Base-by-base conservation (phyloP, 176 grass and related monocot species). In the Alloteropsis semialata region DNA sequence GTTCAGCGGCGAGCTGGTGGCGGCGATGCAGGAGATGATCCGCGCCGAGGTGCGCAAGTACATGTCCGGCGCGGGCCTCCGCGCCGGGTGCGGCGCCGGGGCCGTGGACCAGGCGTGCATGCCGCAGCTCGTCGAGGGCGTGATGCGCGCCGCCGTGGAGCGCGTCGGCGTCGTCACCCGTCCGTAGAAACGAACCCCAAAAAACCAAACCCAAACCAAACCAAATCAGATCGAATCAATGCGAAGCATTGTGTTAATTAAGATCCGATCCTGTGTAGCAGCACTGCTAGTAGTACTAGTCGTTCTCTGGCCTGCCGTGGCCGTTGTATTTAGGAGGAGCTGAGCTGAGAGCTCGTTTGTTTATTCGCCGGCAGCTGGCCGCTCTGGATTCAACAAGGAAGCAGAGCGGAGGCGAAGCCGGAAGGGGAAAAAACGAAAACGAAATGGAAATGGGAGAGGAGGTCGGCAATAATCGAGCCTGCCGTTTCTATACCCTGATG, bases 21-120 rank as follows among this genome's bases (percentile, higher is more conserved):
- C 85, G 62, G 81, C 86, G 78, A 91, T 97, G 91, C 87, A 91
- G 67, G 91, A 97, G 84, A 94, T 97, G 94, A 94, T 97, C 51
- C 91, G 94, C 10, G 69, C 66, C 29, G 96, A 98, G 81, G 96
- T 98, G 61, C 75, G 88, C 75, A 90, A 67, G 79, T 98, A 98
- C 91, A 95, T 98, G 90, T 80, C 82, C 41, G 86, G 84, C 55
- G 85, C 87, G 74, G 92, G 89, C 3, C 77, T 91, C 55, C 76
- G 78, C 22, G 68, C 76, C 73, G 85, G 72, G 9, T 86, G 86
- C 69, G 84, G 87, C 21, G 16, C 79, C 28, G 72, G 84, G 4
- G 49, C 84, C 59, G 67, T 84, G 32, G 84, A 68, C 75, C 84
- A 86, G 58, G 60, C 66, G 14, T 69, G 49, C 68, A 54, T 89